These are phyloP conservation scores for Tolypocladium cylindrosporum DNA, from an alignment of 2,329 filamentous ascomycete genomes.

Conservation along the genomic window DNA sequence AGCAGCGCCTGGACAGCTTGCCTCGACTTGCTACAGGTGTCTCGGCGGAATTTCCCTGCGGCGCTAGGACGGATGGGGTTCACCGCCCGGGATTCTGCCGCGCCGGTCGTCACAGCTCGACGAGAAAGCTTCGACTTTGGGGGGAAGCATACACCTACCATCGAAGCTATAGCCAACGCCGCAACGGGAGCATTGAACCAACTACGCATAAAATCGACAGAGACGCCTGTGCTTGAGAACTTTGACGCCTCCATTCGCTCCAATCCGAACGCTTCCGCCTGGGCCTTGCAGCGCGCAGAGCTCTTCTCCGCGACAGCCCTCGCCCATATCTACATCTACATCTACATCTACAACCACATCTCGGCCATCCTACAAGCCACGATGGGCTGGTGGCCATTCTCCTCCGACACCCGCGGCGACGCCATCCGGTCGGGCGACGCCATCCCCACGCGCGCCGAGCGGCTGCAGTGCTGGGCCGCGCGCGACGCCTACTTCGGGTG, in stretches of 20 bases:
- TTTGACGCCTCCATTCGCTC: neutral
- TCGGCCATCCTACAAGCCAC: neutral
- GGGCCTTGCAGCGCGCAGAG: neutral
- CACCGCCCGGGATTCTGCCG: neutral
- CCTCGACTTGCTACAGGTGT: neutral
- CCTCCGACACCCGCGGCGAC: slow-evolving; percentile 35
- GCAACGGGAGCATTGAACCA: neutral
- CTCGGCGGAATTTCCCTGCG: neutral
- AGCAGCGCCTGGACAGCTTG: neutral
- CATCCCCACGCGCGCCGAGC: slow-evolving; percentile 76
- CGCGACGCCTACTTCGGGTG: slow-evolving; percentile 84
- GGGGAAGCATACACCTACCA: neutral
- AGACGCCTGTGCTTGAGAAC: neutral
- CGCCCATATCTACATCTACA: neutral
- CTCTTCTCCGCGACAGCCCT: too few species aligned
- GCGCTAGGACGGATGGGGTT: neutral
- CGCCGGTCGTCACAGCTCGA: neutral
- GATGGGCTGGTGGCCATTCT: slow-evolving; percentile 41
- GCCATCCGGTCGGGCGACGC: slow-evolving; percentile 49
- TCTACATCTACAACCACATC: neutral
- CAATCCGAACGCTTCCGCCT: neutral
- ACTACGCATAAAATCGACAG: neutral
- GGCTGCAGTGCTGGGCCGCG: slow-evolving; percentile 79
- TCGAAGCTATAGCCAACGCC: neutral
- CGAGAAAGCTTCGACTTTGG: neutral